Conservation (phyloP, 441 rosid species). For the Melastoma candidum region DNA sequence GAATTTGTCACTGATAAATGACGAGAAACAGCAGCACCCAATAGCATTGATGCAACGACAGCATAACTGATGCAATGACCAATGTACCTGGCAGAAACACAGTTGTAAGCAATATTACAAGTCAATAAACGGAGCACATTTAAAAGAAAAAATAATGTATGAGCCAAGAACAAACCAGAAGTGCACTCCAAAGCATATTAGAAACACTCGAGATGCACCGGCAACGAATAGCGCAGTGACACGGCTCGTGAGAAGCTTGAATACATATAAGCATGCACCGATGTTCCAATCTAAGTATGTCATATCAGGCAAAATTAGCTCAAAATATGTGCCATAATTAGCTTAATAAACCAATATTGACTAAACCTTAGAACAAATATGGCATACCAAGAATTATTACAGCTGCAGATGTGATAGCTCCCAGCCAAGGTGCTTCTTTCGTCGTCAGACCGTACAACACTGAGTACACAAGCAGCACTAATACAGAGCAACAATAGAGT, state of each 20-base stretch:
- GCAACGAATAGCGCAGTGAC: slow-evolving; percentile 88
- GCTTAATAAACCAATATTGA: slow-evolving; percentile 6
- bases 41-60: slow-evolving; percentile 89
- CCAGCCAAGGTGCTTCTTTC: slow-evolving; percentile 94
- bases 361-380: slow-evolving; percentile 10
- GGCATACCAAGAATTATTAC: slow-evolving; percentile 86
- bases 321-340: slow-evolving; percentile 10
- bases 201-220: slow-evolving; percentile 86
- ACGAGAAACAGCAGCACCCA: slow-evolving; percentile 97
- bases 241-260: slow-evolving; percentile 90
- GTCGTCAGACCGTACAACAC: slow-evolving; percentile 93
- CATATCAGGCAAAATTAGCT: slow-evolving; percentile 18
- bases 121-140: background rate
- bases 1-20: slow-evolving; percentile 88
- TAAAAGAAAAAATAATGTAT: slow-evolving; percentile 1
- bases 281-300: slow-evolving; percentile 81
- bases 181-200: slow-evolving; percentile 99
- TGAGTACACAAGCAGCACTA: slow-evolving; percentile 89
- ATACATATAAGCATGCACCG: slow-evolving; percentile 99
- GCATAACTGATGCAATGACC: slow-evolving; percentile 99
- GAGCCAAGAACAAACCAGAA: slow-evolving; percentile 69
- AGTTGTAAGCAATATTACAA: slow-evolving; percentile 1
- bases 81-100: slow-evolving; percentile 65
- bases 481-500: slow-evolving; percentile 81
- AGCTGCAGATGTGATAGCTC: slow-evolving; percentile 93